Conservation (phyloP, 768 basidiomycete genomes). For the Tephrocybe sp. region DNA sequence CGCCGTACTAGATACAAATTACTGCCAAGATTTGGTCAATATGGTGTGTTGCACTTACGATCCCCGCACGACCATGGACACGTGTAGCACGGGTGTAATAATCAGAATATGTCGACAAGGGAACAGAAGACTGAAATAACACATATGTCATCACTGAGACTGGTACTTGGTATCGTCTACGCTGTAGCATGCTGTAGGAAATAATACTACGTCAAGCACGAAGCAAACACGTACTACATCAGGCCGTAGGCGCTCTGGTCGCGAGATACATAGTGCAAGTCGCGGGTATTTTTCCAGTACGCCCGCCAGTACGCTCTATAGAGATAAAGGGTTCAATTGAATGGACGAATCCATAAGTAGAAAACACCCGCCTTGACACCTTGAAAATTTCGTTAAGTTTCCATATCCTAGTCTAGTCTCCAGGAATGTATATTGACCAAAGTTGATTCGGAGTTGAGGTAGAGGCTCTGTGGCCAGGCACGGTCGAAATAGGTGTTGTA, state of each 20-base stretch:
- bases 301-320: slow-evolving; percentile 39
- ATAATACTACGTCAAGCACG: no score
- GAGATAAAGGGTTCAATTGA: background rate
- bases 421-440: slow-evolving; percentile 42
- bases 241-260: no score
- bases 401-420: slow-evolving; percentile 59
- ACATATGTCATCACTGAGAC: background rate
- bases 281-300: slow-evolving; percentile 38
- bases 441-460: slow-evolving; percentile 55
- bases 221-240: slow-evolving; percentile 51
- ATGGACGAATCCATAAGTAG: background rate
- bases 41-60: no score
- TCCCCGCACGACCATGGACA: no score
- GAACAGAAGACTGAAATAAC: slow-evolving; percentile 5
- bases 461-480: slow-evolving; percentile 63
- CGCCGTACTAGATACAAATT: no score
- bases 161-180: no score
- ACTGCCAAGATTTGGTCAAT: no score
- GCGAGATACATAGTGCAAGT: slow-evolving; percentile 59
- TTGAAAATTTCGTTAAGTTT: slow-evolving; percentile 57
- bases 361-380: slow-evolving; percentile 32
- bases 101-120: no score
- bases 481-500: slow-evolving; percentile 55
- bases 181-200: no score
- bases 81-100: no score